Conservation (phyloP, 1,139 yeast genomes). For the Torulaspora pretoriensis region DNA sequence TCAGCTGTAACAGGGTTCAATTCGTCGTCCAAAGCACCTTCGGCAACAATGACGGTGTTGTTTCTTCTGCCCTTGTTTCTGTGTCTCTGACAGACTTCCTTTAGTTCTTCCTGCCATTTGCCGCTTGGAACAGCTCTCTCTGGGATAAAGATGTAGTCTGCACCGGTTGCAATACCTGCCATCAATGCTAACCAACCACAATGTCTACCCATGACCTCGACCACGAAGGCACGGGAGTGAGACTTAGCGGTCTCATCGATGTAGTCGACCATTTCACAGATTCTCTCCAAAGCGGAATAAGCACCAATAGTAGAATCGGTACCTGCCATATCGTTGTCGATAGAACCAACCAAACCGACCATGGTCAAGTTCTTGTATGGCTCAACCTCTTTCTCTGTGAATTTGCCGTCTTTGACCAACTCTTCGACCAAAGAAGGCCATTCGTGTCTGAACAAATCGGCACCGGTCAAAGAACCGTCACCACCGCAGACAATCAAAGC, state of each 20-base stretch:
- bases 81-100: conserved; percentile 61
- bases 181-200: conserved; percentile 85
- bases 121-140: conserved; percentile 64
- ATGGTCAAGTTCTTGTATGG: conserved; percentile 59
- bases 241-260: conserved; percentile 83
- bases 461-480: conserved; percentile 82
- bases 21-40: conserved; percentile 71
- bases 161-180: conserved; percentile 80
- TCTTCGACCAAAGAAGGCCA: conserved; percentile 73
- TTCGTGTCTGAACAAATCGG: conserved; percentile 70
- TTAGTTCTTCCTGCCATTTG: conserved; percentile 65
- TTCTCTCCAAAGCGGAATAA: conserved; percentile 69
- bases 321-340: conserved; percentile 79
- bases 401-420: conserved; percentile 46
- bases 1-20: conserved; percentile 61
- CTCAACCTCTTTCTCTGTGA: conserved; percentile 49
- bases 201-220: conserved; percentile 88
- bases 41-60: conserved; percentile 78
- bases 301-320: conserved; percentile 84
- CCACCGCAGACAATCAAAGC: conserved; percentile 83
- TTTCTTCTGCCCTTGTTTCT: conserved; percentile 69
- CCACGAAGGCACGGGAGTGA: conserved; percentile 77
- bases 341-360: conserved; percentile 77
- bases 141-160: conserved; percentile 76
- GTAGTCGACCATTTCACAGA: conserved; percentile 72